Conservation (phyloP, 805 yeast genomes). For the Ogataea pignaliae region DNA sequence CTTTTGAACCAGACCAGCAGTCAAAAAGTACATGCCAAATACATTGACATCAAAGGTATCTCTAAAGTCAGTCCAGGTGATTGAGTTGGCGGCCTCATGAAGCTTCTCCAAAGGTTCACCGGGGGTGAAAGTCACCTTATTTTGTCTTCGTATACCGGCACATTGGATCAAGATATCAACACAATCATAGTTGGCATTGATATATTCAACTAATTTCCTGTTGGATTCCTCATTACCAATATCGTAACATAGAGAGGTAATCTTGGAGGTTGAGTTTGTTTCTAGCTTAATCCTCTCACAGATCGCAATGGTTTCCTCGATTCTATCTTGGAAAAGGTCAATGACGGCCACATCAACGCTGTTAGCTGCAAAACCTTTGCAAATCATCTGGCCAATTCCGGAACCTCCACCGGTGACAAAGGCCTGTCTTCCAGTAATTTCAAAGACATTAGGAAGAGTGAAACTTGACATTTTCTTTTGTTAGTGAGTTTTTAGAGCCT, state of each 20-base stretch:
- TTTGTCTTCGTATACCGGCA: slow-evolving; percentile 22
- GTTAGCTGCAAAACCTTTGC: slow-evolving; percentile 19
- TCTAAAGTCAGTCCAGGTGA: slow-evolving; percentile 18
- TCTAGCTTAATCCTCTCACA: slow-evolving; percentile 14
- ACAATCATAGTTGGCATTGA: slow-evolving; percentile 15
- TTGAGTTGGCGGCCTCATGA: slow-evolving; percentile 18
- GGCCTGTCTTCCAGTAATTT: slow-evolving; percentile 20
- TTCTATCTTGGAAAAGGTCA: slow-evolving; percentile 18
- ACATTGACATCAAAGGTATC: slow-evolving; percentile 22
- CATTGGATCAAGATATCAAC: slow-evolving; percentile 21
- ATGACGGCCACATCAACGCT: slow-evolving; percentile 18
- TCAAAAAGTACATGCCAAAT: slow-evolving; percentile 21
- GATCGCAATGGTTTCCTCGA: slow-evolving; percentile 11
- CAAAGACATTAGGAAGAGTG: slow-evolving; percentile 11
- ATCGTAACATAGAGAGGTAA: slow-evolving; percentile 18
- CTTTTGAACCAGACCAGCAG: slow-evolving; percentile 19
- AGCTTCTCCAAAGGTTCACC: slow-evolving; percentile 18
- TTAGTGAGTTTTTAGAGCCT: too few relatives aligned
- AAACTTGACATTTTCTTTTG: slow-evolving; percentile 15
- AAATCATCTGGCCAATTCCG: slow-evolving; percentile 21
- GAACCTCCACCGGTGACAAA: slow-evolving; percentile 23
- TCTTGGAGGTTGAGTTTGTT: slow-evolving; percentile 12
- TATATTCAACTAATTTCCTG: slow-evolving; percentile 11
- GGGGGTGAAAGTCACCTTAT: slow-evolving; percentile 12
- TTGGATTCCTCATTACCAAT: slow-evolving; percentile 19